A percentile compares a stretch with the other conserved stretches of the same genome.
Evolutionary conservation across 1,284 basidiomycete genomes (phyloP).

Genomic region (Fomitopsis betulina): DNA sequence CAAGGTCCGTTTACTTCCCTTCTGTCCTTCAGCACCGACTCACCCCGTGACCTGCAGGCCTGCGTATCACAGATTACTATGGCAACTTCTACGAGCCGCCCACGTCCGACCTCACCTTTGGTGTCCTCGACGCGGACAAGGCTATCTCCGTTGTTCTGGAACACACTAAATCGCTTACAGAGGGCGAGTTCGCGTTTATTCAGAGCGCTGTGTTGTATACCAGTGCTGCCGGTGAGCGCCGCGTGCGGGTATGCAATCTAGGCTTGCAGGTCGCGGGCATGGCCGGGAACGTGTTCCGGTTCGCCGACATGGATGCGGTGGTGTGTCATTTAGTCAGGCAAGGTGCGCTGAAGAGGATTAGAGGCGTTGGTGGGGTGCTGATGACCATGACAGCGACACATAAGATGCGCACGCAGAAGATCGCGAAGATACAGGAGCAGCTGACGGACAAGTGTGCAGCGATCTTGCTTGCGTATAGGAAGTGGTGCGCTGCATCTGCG

Average conservation of each 20-base stretch:
- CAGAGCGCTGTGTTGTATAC: slow-evolving; percentile 96
- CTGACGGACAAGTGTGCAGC: slow-evolving; percentile 85
- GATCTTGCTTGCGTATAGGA: slow-evolving; percentile 84
- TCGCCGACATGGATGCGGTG: slow-evolving; percentile 87
- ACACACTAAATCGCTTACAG: slow-evolving; percentile 68
- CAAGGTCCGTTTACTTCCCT: slow-evolving; percentile 50
- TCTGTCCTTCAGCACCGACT: not conserved
- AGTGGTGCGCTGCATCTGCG: slow-evolving; percentile 86
- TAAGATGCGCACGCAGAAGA: slow-evolving; percentile 56
- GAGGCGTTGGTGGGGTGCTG: not conserved
- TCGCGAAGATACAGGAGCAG: slow-evolving; percentile 78
- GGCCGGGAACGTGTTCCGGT: slow-evolving; percentile 90
- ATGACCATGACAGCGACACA: slow-evolving; percentile 52
- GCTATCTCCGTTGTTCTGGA: slow-evolving; percentile 66
- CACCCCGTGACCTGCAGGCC: slow-evolving; percentile 32
- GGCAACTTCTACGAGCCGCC: slow-evolving; percentile 83
- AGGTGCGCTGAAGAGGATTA: slow-evolving; percentile 42
- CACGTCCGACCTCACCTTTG: slow-evolving; percentile 77
- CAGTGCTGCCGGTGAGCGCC: slow-evolving; percentile 69
- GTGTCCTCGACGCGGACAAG: slow-evolving; percentile 79
- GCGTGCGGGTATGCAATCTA: slow-evolving; percentile 86
- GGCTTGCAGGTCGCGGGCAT: slow-evolving; percentile 79
- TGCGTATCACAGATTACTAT: slow-evolving; percentile 68
- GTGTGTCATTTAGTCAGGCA: slow-evolving; percentile 77
- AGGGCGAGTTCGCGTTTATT: slow-evolving; percentile 76